Conservation (phyloP, 192 early-diverging fungal genomes). For the Entrophospora sp. region DNA sequence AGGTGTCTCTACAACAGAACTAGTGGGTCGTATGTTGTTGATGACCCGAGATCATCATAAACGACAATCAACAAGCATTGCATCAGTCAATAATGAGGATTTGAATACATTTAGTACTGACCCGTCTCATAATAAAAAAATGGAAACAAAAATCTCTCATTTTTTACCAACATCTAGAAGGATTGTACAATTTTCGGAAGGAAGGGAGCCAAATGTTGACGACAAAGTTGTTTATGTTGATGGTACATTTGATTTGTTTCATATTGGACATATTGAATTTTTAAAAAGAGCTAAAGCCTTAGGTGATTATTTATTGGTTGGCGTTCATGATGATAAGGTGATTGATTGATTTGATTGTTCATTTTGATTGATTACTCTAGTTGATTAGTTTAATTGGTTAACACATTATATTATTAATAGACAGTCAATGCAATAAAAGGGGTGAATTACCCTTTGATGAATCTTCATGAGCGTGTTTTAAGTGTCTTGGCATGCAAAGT, state of each 20-base stretch:
- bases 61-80: conserved; percentile 43
- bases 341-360: neutral
- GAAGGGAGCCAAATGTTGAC: conserved; percentile 58
- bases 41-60: conserved; percentile 85
- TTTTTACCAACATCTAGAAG: conserved; percentile 81
- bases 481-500: conserved; percentile 88
- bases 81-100: conserved; percentile 51
- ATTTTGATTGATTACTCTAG: neutral
- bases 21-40: conserved; percentile 91
- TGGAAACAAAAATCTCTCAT: conserved; percentile 64
- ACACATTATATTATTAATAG: too few relatives aligned
- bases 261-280: conserved; percentile 91
- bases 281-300: conserved; percentile 73
- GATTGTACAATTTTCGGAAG: conserved; percentile 87
- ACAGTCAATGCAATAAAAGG: conserved; percentile 82
- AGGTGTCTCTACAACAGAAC: conserved; percentile 94
- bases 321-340: conserved; percentile 81
- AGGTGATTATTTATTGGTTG: conserved; percentile 89
- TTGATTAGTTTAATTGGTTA: too few relatives aligned
- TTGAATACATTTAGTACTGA: conserved; percentile 48
- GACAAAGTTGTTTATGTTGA: conserved; percentile 92
- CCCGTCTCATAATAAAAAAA: conserved; percentile 27
- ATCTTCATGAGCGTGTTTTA: conserved; percentile 87
- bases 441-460: conserved; percentile 89
- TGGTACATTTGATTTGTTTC: conserved; percentile 95